Base-by-base conservation (phyloP, 176 grass and related monocot genomes). In the Oryza glaberrima region DNA sequence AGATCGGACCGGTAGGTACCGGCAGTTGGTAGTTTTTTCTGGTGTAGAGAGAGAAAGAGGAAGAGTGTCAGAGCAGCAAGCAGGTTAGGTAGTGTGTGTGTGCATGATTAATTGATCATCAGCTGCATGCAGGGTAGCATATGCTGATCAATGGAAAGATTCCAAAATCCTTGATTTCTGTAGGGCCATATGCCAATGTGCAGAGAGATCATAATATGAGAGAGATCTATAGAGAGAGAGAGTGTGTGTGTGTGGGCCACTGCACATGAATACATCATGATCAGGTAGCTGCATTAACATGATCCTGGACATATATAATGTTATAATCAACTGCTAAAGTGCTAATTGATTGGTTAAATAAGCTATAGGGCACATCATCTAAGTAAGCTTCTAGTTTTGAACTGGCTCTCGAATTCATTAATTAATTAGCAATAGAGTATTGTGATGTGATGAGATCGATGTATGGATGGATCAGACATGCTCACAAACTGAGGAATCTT, bases 1-100 rank as follows among this genome's bases (percentile, higher is more conserved):
- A 72, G 76, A 72, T 85, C 52, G 38, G 17, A 51, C 11, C 56
- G 60, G 72, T 45, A 22, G 70, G 60, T 75, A 30, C 45, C 20
- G 76, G 76, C 77, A 45, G 77, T 86, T 87, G 78, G 85, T 69
- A 58, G 85, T 87, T 87, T 76, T 81, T 81, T 87, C 85, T 3
- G 71, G 78, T 87, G 56, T 16, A 36, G 60, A 74, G 14, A 58
- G 49, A 61, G 19, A 22, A 22, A 61, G 56, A 58, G 35, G 5
- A 36, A 36, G 52, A 54, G 4, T 14, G 20, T 56, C 16, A 56
- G 52, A 56, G 52, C 19, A 61, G 56, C 19, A 60, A 19, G 56
- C 20, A 22, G 56, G 56, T 61, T 61, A 61, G 56, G 56, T 61
- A 61, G 34, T 43, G 3, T 43, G 3, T 22, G 22, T 22, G 22